Base-by-base conservation (phyloP, 2,329 filamentous ascomycete genomes). In the Paecilomyces formosus region DNA sequence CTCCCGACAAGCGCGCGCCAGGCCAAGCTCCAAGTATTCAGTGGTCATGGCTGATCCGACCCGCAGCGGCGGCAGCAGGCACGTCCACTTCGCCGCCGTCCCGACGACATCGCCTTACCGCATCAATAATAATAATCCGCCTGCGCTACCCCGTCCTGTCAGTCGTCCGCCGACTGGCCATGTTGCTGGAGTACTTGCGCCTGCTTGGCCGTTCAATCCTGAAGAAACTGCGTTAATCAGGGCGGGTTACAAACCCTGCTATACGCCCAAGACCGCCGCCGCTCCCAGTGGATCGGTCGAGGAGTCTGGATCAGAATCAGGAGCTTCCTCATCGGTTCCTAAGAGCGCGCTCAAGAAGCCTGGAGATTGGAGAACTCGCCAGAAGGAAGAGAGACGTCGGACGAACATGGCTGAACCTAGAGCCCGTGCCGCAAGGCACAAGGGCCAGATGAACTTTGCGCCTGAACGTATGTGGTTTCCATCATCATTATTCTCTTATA, bases 381-480 rank as follows among this genome's bases (percentile, higher is more conserved):
- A 15, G 57, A 55, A 24, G 31, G 22, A 65, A 35, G 55, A 57
- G 31, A 62, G 61, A 45, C 59, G 60, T 21, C 45, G 26, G 49
- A 57, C 35, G 18, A 62, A 61, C 63, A 84, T 78, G 72, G 90
- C 90, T 80, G 89, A 92, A 78, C 88, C 88, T 63, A 82, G 89
- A 70, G 89, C 88, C 60, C 84, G 89, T 68, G 86, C 88, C 68
- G 88, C 87, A 70, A 88, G 90, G 70, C 90, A 92, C 79, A 88
- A 91, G 74, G 88, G 87, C 63, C 89, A 90, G 74, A 88, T 92
- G 81, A 92, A 90, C 73, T 93, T 94, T 74, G 65, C 74, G 58
- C 83, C 83, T 70, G 89, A 92, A 74, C 79, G 89, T 90, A 78
- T 63, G 85, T 76, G 28, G 2, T 39, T 39, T 54, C 7, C 28